Conservation (phyloP, 352 stramenopile genomes). For the Pythium oligandrum region DNA sequence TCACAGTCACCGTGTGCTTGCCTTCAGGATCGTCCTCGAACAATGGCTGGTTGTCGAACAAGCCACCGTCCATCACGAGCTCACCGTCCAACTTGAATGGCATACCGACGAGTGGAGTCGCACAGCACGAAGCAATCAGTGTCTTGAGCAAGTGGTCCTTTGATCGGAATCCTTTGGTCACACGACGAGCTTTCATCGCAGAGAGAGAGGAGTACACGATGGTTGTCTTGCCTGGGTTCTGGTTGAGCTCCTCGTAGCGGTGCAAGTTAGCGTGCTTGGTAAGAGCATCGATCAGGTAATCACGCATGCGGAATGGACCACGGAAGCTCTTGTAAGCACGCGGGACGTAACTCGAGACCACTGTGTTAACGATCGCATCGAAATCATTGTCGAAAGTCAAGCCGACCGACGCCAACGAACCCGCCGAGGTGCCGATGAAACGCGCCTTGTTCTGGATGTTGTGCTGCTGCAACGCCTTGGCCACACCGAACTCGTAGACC, state of each 20-base stretch:
- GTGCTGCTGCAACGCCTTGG: constrained; percentile 24
- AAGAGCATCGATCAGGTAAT: constrained; percentile 19
- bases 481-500: constrained; percentile 37
- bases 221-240: constrained; percentile 5
- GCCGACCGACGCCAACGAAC: constrained; percentile 18
- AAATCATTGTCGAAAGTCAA: constrained; percentile 27
- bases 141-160: constrained; percentile 15
- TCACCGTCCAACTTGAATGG: constrained; percentile 26
- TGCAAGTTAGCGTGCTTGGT: constrained; percentile 14
- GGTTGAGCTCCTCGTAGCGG: constrained; percentile 10
- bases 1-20: constrained; percentile 20
- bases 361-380: constrained; percentile 24
- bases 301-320: constrained; percentile 27
- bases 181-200: constrained; percentile 10
- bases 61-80: constrained; percentile 29
- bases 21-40: constrained; percentile 8
- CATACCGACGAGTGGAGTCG: constrained; percentile 10
- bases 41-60: constrained; percentile 24
- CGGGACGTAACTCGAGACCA: constrained; percentile 34
- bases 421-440: constrained; percentile 26
- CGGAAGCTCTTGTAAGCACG: constrained; percentile 14
- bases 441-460: constrained; percentile 11
- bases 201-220: constrained; percentile 32
- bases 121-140: constrained; percentile 31
- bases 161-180: constrained; percentile 22